A percentile compares a stretch with the other conserved stretches of the same genome.
phyloP scores from a whole-genome alignment of 1,284 basidiomycete species.

The Papiliotrema fonsecae region DNA sequence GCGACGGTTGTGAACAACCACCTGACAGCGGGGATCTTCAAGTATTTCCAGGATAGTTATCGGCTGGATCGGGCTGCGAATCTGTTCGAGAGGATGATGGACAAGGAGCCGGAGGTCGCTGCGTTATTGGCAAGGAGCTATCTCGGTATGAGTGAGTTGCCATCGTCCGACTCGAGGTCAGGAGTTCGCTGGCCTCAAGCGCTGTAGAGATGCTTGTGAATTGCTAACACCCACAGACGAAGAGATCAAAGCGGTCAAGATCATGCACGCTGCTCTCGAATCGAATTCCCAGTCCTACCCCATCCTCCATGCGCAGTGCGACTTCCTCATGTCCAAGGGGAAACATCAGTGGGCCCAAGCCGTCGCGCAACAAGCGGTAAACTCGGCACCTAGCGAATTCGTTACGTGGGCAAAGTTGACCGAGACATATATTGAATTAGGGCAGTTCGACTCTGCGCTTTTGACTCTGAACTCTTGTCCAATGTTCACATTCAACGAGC shows the following conservation, averaged over 20 bases:
- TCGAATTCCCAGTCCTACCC: constrained; percentile 88
- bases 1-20: constrained; percentile 97
- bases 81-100: constrained; percentile 85
- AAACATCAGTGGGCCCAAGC: constrained; percentile 85
- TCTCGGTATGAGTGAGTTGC: constrained; percentile 86
- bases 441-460: constrained; percentile 77
- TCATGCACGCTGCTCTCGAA: constrained; percentile 79
- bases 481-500: constrained; percentile 99
- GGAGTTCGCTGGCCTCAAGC: neutral
- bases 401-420: constrained; percentile 98
- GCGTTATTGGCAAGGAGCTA: constrained; percentile 85
- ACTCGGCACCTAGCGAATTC: constrained; percentile 95
- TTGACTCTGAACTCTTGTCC: constrained; percentile 97
- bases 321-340: constrained; percentile 78
- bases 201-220: neutral
- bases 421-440: constrained; percentile 85
- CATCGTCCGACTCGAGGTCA: no score
- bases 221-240: constrained; percentile 61
- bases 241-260: constrained; percentile 95
- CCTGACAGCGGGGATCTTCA: constrained; percentile 87
- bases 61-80: constrained; percentile 86
- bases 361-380: constrained; percentile 89
- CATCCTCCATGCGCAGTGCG: constrained; percentile 87
- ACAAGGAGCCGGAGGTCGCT: constrained; percentile 82
- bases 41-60: constrained; percentile 92